These are phyloP conservation scores for Neoscytalidium dimidiatum DNA, from an alignment of 2,329 filamentous ascomycete genomes.

Conservation along the genomic window DNA sequence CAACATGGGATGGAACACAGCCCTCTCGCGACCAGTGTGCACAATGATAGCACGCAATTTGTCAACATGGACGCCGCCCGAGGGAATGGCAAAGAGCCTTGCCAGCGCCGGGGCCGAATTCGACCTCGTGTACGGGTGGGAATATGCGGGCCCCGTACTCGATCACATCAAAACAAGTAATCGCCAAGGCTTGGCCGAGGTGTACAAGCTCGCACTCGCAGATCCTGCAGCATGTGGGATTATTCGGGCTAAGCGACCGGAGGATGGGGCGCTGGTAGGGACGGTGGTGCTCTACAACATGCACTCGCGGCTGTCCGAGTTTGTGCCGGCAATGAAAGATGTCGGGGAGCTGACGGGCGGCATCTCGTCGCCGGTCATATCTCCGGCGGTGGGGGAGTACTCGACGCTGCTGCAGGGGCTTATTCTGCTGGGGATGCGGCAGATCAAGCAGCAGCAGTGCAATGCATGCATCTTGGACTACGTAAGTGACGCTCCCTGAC, in stretches of 20 bases:
- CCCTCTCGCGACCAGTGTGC: slow-evolving; percentile 62
- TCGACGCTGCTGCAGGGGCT: slow-evolving; percentile 75
- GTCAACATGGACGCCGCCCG: slow-evolving; percentile 71
- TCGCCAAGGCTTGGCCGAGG: slow-evolving; percentile 74
- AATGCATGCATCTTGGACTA: slow-evolving; percentile 75
- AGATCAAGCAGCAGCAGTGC: slow-evolving; percentile 77
- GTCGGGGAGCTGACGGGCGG: slow-evolving; percentile 65
- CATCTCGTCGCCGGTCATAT: slow-evolving; percentile 78
- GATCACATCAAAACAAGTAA: slow-evolving; percentile 73
- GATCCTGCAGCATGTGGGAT: slow-evolving; percentile 75
- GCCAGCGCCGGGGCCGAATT: slow-evolving; percentile 75
- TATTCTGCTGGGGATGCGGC: slow-evolving; percentile 76
- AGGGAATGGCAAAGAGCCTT: slow-evolving; percentile 73
- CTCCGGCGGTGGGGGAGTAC: slow-evolving; percentile 66
- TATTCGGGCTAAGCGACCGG: slow-evolving; percentile 74
- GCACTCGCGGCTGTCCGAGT: slow-evolving; percentile 66
- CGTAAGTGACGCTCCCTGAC: slow-evolving; percentile 56
- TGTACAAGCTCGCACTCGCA: slow-evolving; percentile 74
- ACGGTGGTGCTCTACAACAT: slow-evolving; percentile 78
- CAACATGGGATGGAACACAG: slow-evolving; percentile 84
- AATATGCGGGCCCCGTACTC: slow-evolving; percentile 73
- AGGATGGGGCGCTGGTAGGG: slow-evolving; percentile 69
- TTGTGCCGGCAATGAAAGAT: slow-evolving; percentile 68
- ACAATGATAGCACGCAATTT: slow-evolving; percentile 76
- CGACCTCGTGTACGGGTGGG: slow-evolving; percentile 78